These are phyloP conservation scores for Lophiostoma macrostomum DNA, from an alignment of 495 filamentous ascomycete genomes.

Conservation along the genomic window DNA sequence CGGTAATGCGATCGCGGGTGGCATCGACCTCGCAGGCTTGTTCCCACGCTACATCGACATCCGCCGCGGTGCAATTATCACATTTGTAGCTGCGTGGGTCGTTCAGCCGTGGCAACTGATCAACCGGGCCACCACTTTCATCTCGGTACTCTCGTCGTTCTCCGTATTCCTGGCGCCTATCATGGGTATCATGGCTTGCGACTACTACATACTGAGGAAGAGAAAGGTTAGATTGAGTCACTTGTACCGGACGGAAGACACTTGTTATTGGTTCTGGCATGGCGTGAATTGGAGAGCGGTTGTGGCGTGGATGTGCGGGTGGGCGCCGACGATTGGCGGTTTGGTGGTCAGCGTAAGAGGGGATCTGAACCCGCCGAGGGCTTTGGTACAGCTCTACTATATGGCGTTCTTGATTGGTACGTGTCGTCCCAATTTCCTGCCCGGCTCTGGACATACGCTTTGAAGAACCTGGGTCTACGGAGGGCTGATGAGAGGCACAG, in stretches of 20 bases:
- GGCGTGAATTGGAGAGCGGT: constrained; percentile 41
- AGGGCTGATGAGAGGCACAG: too few relatives aligned
- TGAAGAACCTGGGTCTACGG: too few relatives aligned
- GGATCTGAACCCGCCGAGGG: constrained; percentile 32
- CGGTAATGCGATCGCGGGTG: constrained; percentile 20
- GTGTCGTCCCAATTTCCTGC: not conserved
- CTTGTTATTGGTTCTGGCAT: constrained; percentile 41
- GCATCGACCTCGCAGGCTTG: constrained; percentile 29
- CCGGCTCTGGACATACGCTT: not conserved
- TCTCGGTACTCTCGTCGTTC: constrained; percentile 50
- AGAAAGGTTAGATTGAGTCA: constrained; percentile 38
- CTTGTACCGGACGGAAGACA: constrained; percentile 32
- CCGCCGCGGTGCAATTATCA: constrained; percentile 46
- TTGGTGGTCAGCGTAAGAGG: constrained; percentile 34
- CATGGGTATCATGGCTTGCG: constrained; percentile 43
- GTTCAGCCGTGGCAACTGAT: constrained; percentile 54
- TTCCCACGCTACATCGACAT: constrained; percentile 53
- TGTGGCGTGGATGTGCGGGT: constrained; percentile 40
- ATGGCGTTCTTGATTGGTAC: constrained; percentile 43
- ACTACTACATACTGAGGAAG: constrained; percentile 39
- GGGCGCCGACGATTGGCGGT: constrained; percentile 40
- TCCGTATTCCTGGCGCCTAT: constrained; percentile 50
- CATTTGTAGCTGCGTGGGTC: constrained; percentile 47
- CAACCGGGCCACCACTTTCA: constrained; percentile 49
- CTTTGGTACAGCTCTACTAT: constrained; percentile 38